Base-by-base conservation (phyloP, 2,329 filamentous ascomycete genomes). In the Penicillium sp. region DNA sequence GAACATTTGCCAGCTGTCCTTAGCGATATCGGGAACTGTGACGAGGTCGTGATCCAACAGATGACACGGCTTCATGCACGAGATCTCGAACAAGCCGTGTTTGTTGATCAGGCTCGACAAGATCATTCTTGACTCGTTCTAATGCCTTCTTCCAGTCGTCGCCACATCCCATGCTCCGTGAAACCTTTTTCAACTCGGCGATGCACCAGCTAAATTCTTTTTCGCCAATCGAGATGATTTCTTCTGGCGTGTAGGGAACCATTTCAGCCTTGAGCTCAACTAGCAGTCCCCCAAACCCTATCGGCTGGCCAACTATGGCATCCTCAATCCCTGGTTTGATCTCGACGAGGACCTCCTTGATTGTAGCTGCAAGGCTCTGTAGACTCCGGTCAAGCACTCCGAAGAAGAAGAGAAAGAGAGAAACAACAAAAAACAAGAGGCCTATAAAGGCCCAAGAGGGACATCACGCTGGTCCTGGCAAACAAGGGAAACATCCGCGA, bases 161-260 rank as follows among this genome's bases (percentile, higher is more conserved):
- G 1, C 73, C 73, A 57, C 79, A 83, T 15, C 81, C 82, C 31
- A 87, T 75, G 34, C 80, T 76, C 3, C 66, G 56, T 0, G 84
- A 79, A 0, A 83, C 83, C 31, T 77, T 77, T 54, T 79, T 77
- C 81, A 87, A 84, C 69, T 87, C 82, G 4, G 45, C 60, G 54
- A 84, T 78, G 67, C 84, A 87, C 84, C 85, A 87, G 2, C 80
- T 84, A 25, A 86, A 66, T 39, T 66, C 61, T 4, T 59, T 59
- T 15, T 65, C 59, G 1, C 63, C 63, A 11, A 66, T 81, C 0
- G 68, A 60, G 43, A 87, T 76, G 2, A 87, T 74, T 66, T 87
- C 82, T 57, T 86, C 83, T 0, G 85, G 85, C 0, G 80, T 77
- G 64, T 87, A 87, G 0, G 83, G 80, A 52, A 87, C 85, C 78